Conservation (phyloP, 345 rosid species). For the Noccaea bulbosa region DNA sequence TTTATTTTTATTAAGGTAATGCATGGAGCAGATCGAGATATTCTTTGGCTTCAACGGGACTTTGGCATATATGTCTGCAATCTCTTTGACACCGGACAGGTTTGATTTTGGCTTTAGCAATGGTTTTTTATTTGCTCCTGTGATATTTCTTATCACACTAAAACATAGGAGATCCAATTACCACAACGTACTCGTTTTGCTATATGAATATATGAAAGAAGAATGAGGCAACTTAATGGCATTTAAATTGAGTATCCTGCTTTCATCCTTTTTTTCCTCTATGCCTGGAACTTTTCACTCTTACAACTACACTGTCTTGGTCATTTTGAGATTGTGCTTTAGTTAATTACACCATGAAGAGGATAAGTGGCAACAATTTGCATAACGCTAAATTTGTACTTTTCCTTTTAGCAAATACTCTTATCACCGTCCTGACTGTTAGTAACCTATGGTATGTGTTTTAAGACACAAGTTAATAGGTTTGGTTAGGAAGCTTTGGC, state of each 20-base stretch:
- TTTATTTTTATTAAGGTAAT: conserved; percentile 64
- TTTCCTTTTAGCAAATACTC: conserved; percentile 19
- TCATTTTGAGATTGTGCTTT: conserved; percentile 8
- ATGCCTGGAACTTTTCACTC: neutral
- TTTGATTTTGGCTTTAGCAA: conserved; percentile 36
- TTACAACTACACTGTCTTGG: neutral
- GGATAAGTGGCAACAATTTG: conserved; percentile 1
- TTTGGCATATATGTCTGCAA: conserved; percentile 97
- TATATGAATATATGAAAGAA: neutral
- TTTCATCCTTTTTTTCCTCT: neutral
- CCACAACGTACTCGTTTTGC: conserved; percentile 3
- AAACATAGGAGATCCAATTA: conserved; percentile 8
- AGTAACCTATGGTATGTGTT: conserved; percentile 10
- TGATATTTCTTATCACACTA: neutral
- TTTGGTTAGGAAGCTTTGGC: neutral
- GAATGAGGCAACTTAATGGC: conserved; percentile 17
- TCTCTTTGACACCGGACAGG: conserved; percentile 99
- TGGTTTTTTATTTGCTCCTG: neutral
- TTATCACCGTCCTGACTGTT: neutral
- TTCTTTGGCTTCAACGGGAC: conserved; percentile 96
- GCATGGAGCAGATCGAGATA: conserved; percentile 99
- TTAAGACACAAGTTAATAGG: conserved; percentile 9
- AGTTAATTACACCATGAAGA: conserved; percentile 10
- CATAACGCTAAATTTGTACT: neutral
- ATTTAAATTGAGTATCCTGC: conserved; percentile 4